These are phyloP conservation scores for Narthecium ossifragum DNA, from an alignment of 106 monocot genomes.

Conservation along the genomic window DNA sequence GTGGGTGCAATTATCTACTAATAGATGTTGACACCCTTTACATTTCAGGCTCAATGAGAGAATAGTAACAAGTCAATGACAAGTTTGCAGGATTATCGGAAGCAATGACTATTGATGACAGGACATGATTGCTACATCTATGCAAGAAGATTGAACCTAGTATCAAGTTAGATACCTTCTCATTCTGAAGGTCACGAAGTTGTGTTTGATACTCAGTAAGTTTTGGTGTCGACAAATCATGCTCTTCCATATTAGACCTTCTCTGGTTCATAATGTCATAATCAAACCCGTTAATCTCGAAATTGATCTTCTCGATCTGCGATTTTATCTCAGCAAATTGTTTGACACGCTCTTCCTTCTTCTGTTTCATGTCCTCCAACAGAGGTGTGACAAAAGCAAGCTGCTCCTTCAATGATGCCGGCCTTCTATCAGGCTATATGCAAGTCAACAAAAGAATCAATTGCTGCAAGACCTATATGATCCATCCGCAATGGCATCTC, in stretches of 20 bases:
- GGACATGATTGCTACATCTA: too few species aligned
- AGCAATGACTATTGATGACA: too few species aligned
- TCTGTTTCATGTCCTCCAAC: conserved; percentile 53
- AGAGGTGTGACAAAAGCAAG: conserved; percentile 48
- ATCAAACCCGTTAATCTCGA: conserved; percentile 45
- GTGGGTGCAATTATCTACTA: too few species aligned
- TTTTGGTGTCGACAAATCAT: conserved; percentile 57
- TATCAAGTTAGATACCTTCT: conserved; percentile 38
- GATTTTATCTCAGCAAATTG: conserved; percentile 50
- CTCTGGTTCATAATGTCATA: conserved; percentile 9
- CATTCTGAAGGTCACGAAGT: conserved; percentile 49
- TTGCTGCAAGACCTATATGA: too few species aligned
- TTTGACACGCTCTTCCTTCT: conserved; percentile 64
- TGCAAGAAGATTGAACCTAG: neutral
- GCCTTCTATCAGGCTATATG: conserved; percentile 45
- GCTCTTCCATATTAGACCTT: conserved; percentile 24
- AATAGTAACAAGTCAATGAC: too few species aligned
- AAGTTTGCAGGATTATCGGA: too few species aligned
- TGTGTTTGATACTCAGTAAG: conserved; percentile 47
- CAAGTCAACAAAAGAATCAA: neutral
- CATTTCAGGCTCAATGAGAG: too few species aligned
- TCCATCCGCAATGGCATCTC: too few species aligned
- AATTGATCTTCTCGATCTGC: conserved; percentile 68
- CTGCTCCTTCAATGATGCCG: conserved; percentile 61
- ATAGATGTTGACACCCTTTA: too few species aligned